Evolutionary conservation across 1,284 basidiomycete species (phyloP).

Genomic region (Naganishia liquefaciens): DNA sequence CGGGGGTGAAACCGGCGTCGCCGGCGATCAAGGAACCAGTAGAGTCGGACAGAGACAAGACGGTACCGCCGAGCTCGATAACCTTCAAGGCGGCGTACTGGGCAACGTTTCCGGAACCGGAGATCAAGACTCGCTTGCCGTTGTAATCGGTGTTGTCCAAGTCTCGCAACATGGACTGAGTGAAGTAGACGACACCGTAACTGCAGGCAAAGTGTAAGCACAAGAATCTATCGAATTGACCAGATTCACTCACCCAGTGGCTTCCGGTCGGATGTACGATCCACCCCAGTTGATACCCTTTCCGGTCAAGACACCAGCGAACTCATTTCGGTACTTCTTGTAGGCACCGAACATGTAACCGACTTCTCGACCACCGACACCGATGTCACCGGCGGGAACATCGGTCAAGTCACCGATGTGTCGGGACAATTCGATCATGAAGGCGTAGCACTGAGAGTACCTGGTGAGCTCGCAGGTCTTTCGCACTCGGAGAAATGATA

Average conservation of each 20-base stretch:
- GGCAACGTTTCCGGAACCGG: conserved; percentile 72
- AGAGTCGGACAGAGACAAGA: conserved; percentile 77
- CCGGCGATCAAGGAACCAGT: conserved; percentile 68
- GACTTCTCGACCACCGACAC: conserved; percentile 68
- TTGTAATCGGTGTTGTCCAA: conserved; percentile 57
- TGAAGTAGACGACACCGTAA: conserved; percentile 77
- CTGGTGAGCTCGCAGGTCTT: background rate
- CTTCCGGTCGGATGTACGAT: conserved; percentile 70
- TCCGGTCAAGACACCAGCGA: conserved; percentile 73
- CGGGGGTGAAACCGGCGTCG: conserved; percentile 62
- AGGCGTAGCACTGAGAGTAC: conserved; percentile 56
- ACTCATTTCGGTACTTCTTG: conserved; percentile 74
- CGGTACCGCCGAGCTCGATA: conserved; percentile 72
- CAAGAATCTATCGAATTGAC: no score
- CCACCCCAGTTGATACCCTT: conserved; percentile 75
- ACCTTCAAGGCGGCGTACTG: conserved; percentile 79
- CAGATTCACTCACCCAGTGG: conserved; percentile 56
- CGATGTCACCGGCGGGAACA: conserved; percentile 77
- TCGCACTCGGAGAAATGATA: conserved; percentile 7
- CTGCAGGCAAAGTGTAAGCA: conserved; percentile 41
- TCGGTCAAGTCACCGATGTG: conserved; percentile 75
- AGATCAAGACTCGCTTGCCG: conserved; percentile 68
- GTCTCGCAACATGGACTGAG: conserved; percentile 60
- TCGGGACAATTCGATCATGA: conserved; percentile 71
- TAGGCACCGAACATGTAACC: conserved; percentile 73